phyloP scores from a whole-genome alignment of 306 rosid species.

The Fragaria ananassa region DNA sequence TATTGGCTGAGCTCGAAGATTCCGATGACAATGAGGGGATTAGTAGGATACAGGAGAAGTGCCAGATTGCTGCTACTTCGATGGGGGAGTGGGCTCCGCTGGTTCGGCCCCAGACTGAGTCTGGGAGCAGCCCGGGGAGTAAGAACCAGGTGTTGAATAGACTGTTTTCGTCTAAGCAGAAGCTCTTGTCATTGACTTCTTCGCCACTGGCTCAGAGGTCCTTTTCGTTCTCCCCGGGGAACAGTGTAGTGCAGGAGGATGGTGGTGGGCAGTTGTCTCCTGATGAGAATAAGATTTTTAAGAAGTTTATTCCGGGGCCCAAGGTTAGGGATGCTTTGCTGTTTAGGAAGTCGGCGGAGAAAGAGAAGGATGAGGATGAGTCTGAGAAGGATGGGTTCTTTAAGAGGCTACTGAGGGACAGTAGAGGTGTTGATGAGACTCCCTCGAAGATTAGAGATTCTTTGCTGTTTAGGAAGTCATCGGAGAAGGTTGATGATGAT shows the following conservation, averaged over 20 bases:
- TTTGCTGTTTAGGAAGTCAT: constrained; percentile 64
- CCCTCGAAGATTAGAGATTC: constrained; percentile 72
- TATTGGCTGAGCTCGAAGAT: constrained; percentile 90
- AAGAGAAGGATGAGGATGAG: constrained; percentile 51
- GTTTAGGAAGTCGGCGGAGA: constrained; percentile 78
- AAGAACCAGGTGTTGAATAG: constrained; percentile 73
- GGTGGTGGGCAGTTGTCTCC: constrained; percentile 44
- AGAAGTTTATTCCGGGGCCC: constrained; percentile 70
- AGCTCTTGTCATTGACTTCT: constrained; percentile 64
- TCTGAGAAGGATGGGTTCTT: constrained; percentile 87
- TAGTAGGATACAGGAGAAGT: constrained; percentile 80
- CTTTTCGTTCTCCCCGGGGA: constrained; percentile 55
- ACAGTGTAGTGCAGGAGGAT: constrained; percentile 50
- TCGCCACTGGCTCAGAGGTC: constrained; percentile 64
- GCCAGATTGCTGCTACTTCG: constrained; percentile 86
- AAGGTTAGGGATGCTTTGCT: constrained; percentile 84
- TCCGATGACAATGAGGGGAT: constrained; percentile 89
- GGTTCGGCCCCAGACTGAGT: constrained; percentile 44
- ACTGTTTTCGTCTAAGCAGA: constrained; percentile 74
- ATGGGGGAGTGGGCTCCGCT: constrained; percentile 86
- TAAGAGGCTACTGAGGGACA: constrained; percentile 82
- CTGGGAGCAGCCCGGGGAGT: constrained; percentile 45
- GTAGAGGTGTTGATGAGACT: constrained; percentile 72
- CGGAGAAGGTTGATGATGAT: constrained; percentile 70
- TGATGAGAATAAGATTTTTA: constrained; percentile 77